These are phyloP conservation scores for Leishmania turanica DNA, from an alignment of 208 protist species.

Conservation along the genomic window DNA sequence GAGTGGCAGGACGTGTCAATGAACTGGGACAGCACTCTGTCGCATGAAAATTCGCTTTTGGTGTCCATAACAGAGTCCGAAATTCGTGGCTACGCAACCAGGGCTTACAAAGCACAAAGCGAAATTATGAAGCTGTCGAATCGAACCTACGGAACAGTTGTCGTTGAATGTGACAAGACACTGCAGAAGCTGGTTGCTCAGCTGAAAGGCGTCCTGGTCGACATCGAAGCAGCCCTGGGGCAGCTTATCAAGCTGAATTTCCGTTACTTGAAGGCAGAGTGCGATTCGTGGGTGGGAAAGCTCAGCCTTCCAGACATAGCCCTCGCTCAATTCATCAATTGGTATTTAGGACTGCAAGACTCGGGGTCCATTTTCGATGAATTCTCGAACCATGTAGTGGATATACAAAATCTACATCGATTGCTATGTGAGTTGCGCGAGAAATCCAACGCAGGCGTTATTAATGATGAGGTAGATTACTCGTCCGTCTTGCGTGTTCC, in stretches of 20 bases:
- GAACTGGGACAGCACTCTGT: conserved; percentile 26
- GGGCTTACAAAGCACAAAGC: conserved; percentile 38
- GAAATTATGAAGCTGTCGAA: conserved; percentile 52
- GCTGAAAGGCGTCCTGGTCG: conserved; percentile 43
- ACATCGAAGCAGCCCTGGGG: conserved; percentile 42
- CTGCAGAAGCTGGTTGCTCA: conserved; percentile 21
- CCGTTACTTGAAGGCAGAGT: conserved; percentile 29
- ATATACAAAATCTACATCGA: conserved; percentile 53
- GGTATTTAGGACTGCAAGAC: conserved; percentile 44
- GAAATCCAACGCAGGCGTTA: conserved; percentile 12
- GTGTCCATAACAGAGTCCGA: conserved; percentile 43
- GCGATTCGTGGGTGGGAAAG: conserved; percentile 33
- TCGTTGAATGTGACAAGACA: conserved; percentile 40
- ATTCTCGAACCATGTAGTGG: conserved; percentile 39
- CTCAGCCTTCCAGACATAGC: conserved; percentile 38
- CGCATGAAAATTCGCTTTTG: conserved; percentile 4
- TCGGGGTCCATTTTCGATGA: conserved; percentile 37
- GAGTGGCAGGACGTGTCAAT: conserved; percentile 39
- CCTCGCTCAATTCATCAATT: conserved; percentile 47
- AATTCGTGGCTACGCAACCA: conserved; percentile 43
- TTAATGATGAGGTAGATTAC: conserved; percentile 19
- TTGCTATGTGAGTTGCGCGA: conserved; percentile 45
- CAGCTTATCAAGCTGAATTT: conserved; percentile 38
- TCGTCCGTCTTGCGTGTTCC: conserved; percentile 32
- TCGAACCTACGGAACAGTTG: conserved; percentile 43